A percentile compares a stretch with the other conserved stretches of the same genome.
Evolutionary conservation across 306 rosid genomes (phyloP).

Genomic region (Medicago lupulina): DNA sequence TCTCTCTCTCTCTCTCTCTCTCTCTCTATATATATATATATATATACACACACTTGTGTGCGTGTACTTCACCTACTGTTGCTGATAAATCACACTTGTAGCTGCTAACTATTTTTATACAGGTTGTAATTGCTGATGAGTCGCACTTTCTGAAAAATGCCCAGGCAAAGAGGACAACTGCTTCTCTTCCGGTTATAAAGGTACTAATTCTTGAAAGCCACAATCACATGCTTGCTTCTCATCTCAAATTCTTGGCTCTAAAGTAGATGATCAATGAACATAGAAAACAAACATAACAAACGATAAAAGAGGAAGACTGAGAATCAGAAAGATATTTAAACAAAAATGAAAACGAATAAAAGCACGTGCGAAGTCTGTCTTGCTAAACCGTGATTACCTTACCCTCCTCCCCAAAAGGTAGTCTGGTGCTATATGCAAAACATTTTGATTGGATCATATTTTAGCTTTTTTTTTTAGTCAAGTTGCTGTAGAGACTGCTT

Average conservation of each 20-base stretch:
- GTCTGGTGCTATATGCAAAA: slow-evolving; percentile 33
- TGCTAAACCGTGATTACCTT: slow-evolving; percentile 24
- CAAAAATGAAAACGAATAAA: slow-evolving; percentile 8
- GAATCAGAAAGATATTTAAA: slow-evolving; percentile 22
- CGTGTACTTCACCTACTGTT: slow-evolving; percentile 19
- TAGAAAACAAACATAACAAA: not conserved
- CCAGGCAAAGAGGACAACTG: slow-evolving; percentile 94
- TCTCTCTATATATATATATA: too few species aligned
- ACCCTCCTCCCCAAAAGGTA: slow-evolving; percentile 27
- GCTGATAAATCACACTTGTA: slow-evolving; percentile 41
- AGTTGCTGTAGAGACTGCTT: slow-evolving; percentile 1
- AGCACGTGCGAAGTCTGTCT: slow-evolving; percentile 21
- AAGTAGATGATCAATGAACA: slow-evolving; percentile 9
- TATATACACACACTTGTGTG: too few species aligned
- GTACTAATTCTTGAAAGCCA: slow-evolving; percentile 51
- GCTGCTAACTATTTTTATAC: slow-evolving; percentile 47
- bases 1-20: too few species aligned
- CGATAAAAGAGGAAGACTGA: slow-evolving; percentile 5
- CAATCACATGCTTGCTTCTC: slow-evolving; percentile 32
- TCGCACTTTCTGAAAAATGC: slow-evolving; percentile 95
- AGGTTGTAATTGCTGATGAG: slow-evolving; percentile 99
- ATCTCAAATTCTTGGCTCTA: slow-evolving; percentile 26
- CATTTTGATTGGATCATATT: slow-evolving; percentile 12
- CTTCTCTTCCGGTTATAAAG: slow-evolving; percentile 88
- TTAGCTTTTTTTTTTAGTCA: slow-evolving; percentile 17